Percentiles rank a stretch among this genome's conserved stretches.
Conservation (phyloP, 108 stramenopile species). For the Cyclotella cryptica region DNA sequence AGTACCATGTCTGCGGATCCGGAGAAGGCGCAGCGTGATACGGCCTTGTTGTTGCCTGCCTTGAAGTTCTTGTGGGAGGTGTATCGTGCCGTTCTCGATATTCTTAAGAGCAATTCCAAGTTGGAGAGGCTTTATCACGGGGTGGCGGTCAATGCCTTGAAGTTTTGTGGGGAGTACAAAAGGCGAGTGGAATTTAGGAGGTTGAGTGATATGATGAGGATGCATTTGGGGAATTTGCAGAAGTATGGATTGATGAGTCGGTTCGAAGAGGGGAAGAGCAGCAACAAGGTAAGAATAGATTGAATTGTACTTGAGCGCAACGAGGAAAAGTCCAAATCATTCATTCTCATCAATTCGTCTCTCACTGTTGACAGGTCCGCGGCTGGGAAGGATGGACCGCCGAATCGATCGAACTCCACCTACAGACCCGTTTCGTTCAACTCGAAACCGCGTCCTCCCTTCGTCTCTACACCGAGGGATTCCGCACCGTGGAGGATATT, state of each 20-base stretch:
- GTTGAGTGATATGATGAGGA: conserved; percentile 94
- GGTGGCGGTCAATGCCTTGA: conserved; percentile 82
- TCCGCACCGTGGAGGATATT: conserved; percentile 98
- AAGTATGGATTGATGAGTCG: conserved; percentile 75
- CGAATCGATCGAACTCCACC: conserved; percentile 94
- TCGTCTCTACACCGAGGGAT: conserved; percentile 98
- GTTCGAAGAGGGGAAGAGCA: conserved; percentile 67
- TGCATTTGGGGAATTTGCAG: conserved; percentile 93
- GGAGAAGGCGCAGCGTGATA: conserved; percentile 88
- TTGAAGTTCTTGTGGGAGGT: conserved; percentile 99
- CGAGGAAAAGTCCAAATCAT: background rate
- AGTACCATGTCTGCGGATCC: conserved; percentile 96
- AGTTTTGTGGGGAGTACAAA: conserved; percentile 90
- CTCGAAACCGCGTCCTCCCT: conserved; percentile 92
- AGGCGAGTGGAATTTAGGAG: conserved; percentile 95
- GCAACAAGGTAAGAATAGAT: conserved; percentile 70
- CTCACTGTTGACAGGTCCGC: conserved; percentile 59
- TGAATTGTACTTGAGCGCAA: background rate
- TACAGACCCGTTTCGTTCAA: conserved; percentile 96
- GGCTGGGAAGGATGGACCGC: conserved; percentile 96
- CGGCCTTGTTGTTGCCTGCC: conserved; percentile 89
- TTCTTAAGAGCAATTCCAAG: conserved; percentile 91
- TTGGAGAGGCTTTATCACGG: conserved; percentile 95
- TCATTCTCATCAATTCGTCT: background rate
- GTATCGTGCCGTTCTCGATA: conserved; percentile 96